Evolutionary conservation across 2,329 filamentous ascomycete species (phyloP).

Genomic region (Bertia moriformis): DNA sequence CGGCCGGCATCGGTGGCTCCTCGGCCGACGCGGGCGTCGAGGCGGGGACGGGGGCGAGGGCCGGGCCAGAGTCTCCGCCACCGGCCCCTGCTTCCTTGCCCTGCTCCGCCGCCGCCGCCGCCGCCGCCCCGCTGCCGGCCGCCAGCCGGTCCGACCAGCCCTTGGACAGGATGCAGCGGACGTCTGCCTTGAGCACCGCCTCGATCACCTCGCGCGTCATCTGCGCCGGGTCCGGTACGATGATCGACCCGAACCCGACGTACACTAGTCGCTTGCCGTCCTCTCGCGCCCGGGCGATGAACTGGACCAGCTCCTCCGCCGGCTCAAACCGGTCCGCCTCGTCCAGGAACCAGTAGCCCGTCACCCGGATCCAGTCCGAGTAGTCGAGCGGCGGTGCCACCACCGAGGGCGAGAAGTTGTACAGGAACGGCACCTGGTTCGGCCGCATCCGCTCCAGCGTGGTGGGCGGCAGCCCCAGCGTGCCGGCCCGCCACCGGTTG

Average conservation of each 20-base stretch:
- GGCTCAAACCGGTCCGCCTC: constrained; percentile 47
- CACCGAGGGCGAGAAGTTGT: constrained; percentile 89
- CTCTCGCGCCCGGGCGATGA: constrained; percentile 67
- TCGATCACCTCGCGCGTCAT: constrained; percentile 89
- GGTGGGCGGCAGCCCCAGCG: constrained; percentile 66
- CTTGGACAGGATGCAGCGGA: constrained; percentile 87
- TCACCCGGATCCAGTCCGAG: constrained; percentile 93
- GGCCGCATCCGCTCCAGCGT: constrained; percentile 80
- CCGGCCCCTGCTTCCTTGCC: too few species aligned
- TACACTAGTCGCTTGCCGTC: constrained; percentile 94
- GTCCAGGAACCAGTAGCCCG: constrained; percentile 94
- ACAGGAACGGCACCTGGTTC: constrained; percentile 94
- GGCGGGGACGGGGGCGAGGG: too few species aligned
- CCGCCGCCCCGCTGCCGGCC: too few species aligned
- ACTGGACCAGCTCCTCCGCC: constrained; percentile 59
- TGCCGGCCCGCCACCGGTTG: constrained; percentile 79
- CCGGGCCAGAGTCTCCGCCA: too few species aligned
- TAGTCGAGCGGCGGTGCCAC: constrained; percentile 91
- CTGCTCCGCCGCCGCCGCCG: too few species aligned
- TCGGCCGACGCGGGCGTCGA: not conserved
- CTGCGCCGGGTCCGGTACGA: constrained; percentile 75
- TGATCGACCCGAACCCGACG: constrained; percentile 91
- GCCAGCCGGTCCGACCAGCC: constrained; percentile 77
- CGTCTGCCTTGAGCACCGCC: constrained; percentile 77
- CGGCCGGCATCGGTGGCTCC: constrained; percentile 60